phyloP scores from a whole-genome alignment of 192 early-diverging fungal species.

The Backusella macrospora region DNA sequence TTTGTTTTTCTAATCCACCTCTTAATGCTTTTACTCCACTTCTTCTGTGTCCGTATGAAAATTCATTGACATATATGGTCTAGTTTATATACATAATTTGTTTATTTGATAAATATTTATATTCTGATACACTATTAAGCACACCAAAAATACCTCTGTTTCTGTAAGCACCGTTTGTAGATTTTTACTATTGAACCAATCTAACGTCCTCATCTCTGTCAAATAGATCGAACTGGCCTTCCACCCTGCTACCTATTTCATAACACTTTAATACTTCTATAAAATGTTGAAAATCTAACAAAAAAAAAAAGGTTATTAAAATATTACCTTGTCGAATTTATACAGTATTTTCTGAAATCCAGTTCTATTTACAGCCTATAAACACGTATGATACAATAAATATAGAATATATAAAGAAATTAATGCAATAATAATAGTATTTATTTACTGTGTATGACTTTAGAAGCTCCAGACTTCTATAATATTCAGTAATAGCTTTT shows the following conservation, averaged over 20 bases:
- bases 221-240: conserved; percentile 50
- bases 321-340: conserved; percentile 69
- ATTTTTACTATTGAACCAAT: conserved; percentile 60
- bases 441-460: conserved; percentile 62
- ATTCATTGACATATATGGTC: conserved; percentile 62
- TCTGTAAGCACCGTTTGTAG: conserved; percentile 61
- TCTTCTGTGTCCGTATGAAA: conserved; percentile 64
- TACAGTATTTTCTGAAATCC: conserved; percentile 73
- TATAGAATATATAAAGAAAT: not conserved
- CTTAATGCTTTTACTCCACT: conserved; percentile 70
- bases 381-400: not conserved
- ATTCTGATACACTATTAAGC: no score
- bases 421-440: not conserved
- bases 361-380: conserved; percentile 55
- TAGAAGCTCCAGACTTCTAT: conserved; percentile 70
- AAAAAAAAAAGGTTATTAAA: not conserved
- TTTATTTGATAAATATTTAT: not conserved
- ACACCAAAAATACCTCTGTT: conserved; percentile 51
- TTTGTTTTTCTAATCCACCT: conserved; percentile 44
- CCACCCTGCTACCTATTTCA: conserved; percentile 45
- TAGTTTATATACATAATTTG: conserved; percentile 18
- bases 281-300: not conserved
- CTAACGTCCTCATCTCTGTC: conserved; percentile 47
- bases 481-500: conserved; percentile 71
- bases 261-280: not conserved